Base-by-base conservation (phyloP, 768 basidiomycete genomes). In the Podaxis pistillaris region DNA sequence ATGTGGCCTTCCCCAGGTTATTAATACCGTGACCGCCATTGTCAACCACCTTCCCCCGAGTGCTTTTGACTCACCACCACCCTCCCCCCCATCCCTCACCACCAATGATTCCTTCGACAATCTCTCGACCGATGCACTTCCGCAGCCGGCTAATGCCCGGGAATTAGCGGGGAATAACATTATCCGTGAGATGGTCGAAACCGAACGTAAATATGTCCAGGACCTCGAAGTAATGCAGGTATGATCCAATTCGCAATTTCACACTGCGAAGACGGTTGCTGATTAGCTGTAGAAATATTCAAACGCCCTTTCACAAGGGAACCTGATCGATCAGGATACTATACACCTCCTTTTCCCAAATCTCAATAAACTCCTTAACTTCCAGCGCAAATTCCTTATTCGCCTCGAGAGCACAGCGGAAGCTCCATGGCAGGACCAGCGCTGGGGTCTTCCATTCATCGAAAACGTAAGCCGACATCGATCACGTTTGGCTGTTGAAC, bases 221-320 rank as follows among this genome's bases (percentile, higher is more conserved):
- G 97, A 98, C 76, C 80, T 99, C 66, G 95, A 97, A 74, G 88
- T 94, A 70, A 91, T 98, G 83, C 95, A 96, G 85, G 95, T 94
- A 67, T 70, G 88, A 72, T 33, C 63, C 69, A 53, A 64, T 56
- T 15, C 64, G 50, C 22, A 60, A 60, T 54, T 22, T 41, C 4
- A 47, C 26, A 51, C 59, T 63, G 7, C 66, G 52, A 19, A 24
- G 60, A 62, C 58, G 37, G 63, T 69, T 65, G 63, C 72, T 62
- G 66, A 69, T 49, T 63, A 55, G 63, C 11, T 41, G 49, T 71
- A 97, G 95, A 90, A 91, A 86, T 98, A 98, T 71, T 86, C 96
- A 17, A 89, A 84, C 52, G 89, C 90, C 15, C 78, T 98, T 63
- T 82, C 93, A 5, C 88, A 91, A 73, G 86, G 85, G 69, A 90